Conservation (phyloP, 2,329 filamentous ascomycete species). For the Colletotrichum sp. region DNA sequence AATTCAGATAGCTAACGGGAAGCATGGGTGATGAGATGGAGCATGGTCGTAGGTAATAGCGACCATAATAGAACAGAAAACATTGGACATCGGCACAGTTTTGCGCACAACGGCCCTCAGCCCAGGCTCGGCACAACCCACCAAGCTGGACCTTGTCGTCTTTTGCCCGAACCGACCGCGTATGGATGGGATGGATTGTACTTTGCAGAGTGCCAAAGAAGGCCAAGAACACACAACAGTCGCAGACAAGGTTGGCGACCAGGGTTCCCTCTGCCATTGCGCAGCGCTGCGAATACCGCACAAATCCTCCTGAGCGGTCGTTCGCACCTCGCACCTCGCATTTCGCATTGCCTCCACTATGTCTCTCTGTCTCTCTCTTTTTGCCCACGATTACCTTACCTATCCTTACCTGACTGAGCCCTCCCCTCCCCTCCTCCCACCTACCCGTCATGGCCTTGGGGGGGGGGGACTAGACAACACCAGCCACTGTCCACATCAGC, state of each 20-base stretch:
- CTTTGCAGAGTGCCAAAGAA: background rate
- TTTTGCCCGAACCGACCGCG: background rate
- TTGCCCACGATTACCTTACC: background rate
- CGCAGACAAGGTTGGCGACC: background rate
- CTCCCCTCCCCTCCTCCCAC: background rate
- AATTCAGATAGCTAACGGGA: background rate
- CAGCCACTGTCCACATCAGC: slow-evolving; percentile 1
- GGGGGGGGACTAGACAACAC: background rate
- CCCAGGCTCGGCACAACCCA: slow-evolving; percentile 19
- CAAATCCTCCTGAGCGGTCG: background rate
- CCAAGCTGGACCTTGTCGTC: slow-evolving; percentile 8
- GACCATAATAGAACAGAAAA: background rate
- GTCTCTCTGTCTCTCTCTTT: background rate
- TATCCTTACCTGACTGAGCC: background rate
- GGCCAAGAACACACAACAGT: background rate
- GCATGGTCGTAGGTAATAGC: background rate
- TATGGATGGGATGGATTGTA: background rate
- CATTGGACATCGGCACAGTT: slow-evolving; percentile 2
- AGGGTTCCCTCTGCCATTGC: background rate
- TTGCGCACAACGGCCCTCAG: background rate
- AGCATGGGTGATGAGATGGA: slow-evolving; percentile 9
- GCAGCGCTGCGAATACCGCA: background rate
- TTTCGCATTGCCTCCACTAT: background rate
- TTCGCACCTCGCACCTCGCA: background rate
- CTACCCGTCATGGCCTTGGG: background rate